Conservation (phyloP, 768 basidiomycete species). For the Tricholoma sp. region DNA sequence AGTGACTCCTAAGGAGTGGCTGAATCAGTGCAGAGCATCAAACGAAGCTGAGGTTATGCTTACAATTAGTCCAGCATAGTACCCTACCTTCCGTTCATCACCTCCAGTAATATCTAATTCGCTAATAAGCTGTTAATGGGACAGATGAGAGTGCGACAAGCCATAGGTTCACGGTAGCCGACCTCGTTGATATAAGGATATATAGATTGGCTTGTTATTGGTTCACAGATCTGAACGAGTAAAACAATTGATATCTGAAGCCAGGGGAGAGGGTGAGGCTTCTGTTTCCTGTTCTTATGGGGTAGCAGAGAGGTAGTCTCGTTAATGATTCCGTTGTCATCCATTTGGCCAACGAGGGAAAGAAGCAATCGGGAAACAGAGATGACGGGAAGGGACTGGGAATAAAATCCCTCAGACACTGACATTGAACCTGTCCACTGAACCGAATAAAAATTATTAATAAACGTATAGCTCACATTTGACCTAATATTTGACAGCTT, state of each 20-base stretch:
- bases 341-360: not conserved
- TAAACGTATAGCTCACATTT: too few relatives aligned
- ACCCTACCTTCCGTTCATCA: slow-evolving; percentile 40
- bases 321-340: not conserved
- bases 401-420: too few relatives aligned
- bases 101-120: slow-evolving; percentile 38
- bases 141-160: not conserved
- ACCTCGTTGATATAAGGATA: slow-evolving; percentile 44
- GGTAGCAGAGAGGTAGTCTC: not conserved
- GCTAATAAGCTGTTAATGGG: slow-evolving; percentile 9
- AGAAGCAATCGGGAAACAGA: not conserved
- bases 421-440: too few relatives aligned
- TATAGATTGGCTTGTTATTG: slow-evolving; percentile 29
- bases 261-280: slow-evolving; percentile 27
- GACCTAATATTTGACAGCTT: too few relatives aligned
- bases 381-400: not conserved
- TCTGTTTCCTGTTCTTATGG: not conserved
- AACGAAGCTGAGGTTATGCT: slow-evolving; percentile 12
- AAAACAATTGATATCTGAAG: slow-evolving; percentile 32
- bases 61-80: slow-evolving; percentile 45
- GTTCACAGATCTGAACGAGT: slow-evolving; percentile 29
- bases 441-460: too few relatives aligned
- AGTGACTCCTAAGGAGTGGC: slow-evolving; percentile 44
- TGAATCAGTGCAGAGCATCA: not conserved
- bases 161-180: slow-evolving; percentile 13